Evolutionary conservation across 2,329 filamentous ascomycete species (phyloP), one percentile per base, ranked within the genome.

Genomic region (Simplicillium aogashimaense): DNA sequence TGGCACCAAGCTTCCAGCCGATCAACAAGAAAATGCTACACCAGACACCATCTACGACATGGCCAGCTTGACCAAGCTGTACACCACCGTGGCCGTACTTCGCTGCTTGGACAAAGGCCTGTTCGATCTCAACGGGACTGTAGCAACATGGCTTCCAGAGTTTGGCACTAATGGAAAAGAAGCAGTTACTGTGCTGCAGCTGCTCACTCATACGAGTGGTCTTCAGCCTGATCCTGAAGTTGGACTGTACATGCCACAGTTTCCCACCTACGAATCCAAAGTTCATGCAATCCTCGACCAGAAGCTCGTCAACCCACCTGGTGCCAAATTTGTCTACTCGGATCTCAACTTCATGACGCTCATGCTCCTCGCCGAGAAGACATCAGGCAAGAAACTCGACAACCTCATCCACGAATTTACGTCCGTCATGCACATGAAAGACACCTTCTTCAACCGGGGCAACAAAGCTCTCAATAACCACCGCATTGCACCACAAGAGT

Each of bases 31-130:
- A 39, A 47, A 50, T 12, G 46, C 58, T 8, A 52, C 49, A 1
- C 28, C 54, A 4, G 55, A 61, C 38, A 61, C 58, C 3, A 53
- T 63, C n/a, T 63, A 62, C 45, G 59, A 62, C 44, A 52, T 61
- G 53, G 59, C 59, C 30, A 62, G 59, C 42, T 43, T 63, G 25
- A 58, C 60, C 7, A 63, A 63, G 47, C 41, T 63, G 18, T 61
- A 59, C 38, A 61, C 59, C n/a, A 50, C 57, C 0, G 49, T 60
- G 4, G 57, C 57, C 1, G 53, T 48, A 7, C 48, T 62, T 32
- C 50, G 57, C 3, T 44, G 52, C 30, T 41, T 60, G 7, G 59
- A 62, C 38, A 40, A 44, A 3, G 50, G 44, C 9, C 46, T 41
- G 1, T 43, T 59, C 18, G 40, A 18, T 3, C 45, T 57, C 12